Base-by-base conservation (phyloP, 1,284 basidiomycete species). In the Cystobasidiaceae sp. region DNA sequence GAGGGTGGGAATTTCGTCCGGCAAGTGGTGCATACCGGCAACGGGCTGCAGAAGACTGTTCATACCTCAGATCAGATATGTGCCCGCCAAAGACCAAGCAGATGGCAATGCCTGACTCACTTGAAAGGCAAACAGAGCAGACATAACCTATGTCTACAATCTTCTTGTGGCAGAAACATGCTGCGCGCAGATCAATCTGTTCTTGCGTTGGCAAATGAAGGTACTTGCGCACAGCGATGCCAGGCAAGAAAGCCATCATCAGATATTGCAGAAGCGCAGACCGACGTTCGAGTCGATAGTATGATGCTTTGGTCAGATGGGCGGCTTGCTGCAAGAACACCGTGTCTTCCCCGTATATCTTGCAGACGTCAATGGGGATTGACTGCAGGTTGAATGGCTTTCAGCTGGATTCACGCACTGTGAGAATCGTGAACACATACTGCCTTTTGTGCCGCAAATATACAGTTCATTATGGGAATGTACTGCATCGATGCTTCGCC, bases 401-500 rank as follows among this genome's bases (percentile, higher is more conserved):
- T n/a, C n/a, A n/a, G n/a, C n/a, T n/a, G n/a, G 13, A 23, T 13
- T 17, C 6, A 19, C 27, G 37, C 13, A 27, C 30, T 11, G n/a
- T 17, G 19, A n/a, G n/a, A 11, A 19, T 65, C 64, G 23, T 39
- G 7, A 61, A 78, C 84, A 72, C n/a, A n/a, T 69, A 89, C 92
- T 65, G 91, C 82, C 79, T 98, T 98, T 77, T 99, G 96, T 0
- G 96, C 96, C 2, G 93, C 93, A 79, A 99, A 99, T 57, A 98
- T 97, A 64, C 92, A 89, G 76, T 98, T 98, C 96, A 99, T 99
- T 76, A 98, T 86, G 13, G 94, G 90, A 57, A 98, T 94, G 77
- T 94, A 94, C 28, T 90, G 88, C 1, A 86, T 84, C 6, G 89
- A 87, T 17, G 87, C 82, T 77, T 93, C 89, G 1, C 89, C 89